Evolutionary conservation across 768 basidiomycete genomes (phyloP).

Genomic region (Hericium coralloides): DNA sequence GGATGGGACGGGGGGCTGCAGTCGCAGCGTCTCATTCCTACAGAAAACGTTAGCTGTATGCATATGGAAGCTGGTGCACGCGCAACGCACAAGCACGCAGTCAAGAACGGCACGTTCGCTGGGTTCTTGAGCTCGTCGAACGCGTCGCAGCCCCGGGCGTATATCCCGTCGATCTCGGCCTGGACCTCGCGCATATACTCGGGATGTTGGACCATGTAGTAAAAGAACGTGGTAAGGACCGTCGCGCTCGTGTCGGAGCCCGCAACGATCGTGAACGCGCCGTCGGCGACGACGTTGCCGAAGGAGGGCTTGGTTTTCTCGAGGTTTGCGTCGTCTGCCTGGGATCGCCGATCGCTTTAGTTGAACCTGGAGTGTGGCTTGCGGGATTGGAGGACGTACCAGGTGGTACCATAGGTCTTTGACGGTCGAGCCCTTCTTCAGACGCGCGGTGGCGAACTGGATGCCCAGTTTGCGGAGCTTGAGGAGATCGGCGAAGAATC

Average conservation of each 20-base stretch:
- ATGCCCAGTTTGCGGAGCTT: neutral
- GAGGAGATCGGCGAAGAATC: neutral
- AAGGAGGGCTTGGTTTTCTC: neutral
- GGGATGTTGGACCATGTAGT: neutral
- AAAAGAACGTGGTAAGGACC: neutral
- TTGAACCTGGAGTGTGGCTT: too few species aligned
- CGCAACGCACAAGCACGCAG: neutral
- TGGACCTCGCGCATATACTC: neutral
- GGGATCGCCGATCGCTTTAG: too few species aligned
- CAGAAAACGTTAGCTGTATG: neutral
- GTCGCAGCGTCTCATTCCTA: neutral
- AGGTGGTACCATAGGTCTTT: constrained; percentile 32
- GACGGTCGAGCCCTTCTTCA: neutral
- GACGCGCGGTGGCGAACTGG: neutral
- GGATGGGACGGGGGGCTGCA: neutral
- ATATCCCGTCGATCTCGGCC: neutral
- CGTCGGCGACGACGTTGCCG: neutral
- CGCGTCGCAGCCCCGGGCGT: neutral
- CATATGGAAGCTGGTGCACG: neutral
- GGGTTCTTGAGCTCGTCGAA: neutral
- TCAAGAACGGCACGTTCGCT: neutral
- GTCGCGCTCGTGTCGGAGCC: constrained; percentile 1
- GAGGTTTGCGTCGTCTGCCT: too few species aligned
- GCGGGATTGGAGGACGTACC: constrained; percentile 15
- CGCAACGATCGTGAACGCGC: neutral